Base-by-base conservation (phyloP, 495 filamentous ascomycete genomes). In the Chaetomium tenue region DNA sequence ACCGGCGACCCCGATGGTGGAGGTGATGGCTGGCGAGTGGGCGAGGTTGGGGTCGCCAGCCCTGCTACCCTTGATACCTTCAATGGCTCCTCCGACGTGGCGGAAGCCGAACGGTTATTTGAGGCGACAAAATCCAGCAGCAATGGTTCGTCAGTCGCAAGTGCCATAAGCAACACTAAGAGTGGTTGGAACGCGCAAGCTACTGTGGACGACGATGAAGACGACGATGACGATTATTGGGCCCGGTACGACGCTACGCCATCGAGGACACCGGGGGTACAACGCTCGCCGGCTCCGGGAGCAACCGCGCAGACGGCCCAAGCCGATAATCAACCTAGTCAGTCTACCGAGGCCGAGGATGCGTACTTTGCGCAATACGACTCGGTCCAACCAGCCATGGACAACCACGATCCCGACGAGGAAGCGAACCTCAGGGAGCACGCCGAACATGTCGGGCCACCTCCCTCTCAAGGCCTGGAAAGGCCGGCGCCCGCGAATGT, bases 211-310 rank as follows among this genome's bases (percentile, higher is more conserved):
- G 73, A 79, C 2, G 82, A 83, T 0, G 88, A 89, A 0, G 88
- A 91, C 20, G 91, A 95, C 33, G 92, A 97, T 63, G 92, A 92
- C 65, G 90, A 87, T 68, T 98, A 98, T 75, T 98, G 94, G 94
- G 91, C 88, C 33, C 88, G 88, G 65, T 98, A 98, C 73, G 94
- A 97, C 79, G 85, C 87, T 11, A 94, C 91, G 13, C 90, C 91
- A 2, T 85, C 85, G 9, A 82, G 86, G 40, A 93, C 92, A 22
- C 93, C 93, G 7, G 86, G 86, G 0, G 75, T 78, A 0, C 87
- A 89, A 61, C 78, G 74, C 39, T 87, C 87, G 13, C 85, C 87
- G 1, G 85, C 85, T 2, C 84, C 87, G 1, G 68, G 67, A 20
- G 63, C 71, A 16, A 58, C 70, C 55, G 50, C 61, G 0, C 63